Evolutionary conservation across 768 basidiomycete genomes (phyloP).

Genomic region (Tylopilus sp.): DNA sequence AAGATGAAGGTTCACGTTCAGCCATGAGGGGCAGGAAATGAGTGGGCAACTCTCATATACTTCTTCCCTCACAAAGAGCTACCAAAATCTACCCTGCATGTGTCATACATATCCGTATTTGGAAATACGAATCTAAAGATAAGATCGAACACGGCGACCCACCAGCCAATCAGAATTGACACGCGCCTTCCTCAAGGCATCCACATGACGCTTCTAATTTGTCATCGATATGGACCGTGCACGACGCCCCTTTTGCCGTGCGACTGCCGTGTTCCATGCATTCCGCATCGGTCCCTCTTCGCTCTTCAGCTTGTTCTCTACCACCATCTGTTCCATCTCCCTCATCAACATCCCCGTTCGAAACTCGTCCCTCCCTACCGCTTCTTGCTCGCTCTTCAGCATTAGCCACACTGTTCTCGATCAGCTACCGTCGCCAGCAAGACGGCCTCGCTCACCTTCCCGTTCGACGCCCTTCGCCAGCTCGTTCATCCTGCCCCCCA

Average conservation of each 20-base stretch:
- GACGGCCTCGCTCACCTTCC: conserved; percentile 42
- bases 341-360: conserved; percentile 40
- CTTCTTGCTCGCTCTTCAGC: conserved; percentile 26
- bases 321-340: conserved; percentile 65
- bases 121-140: conserved; percentile 14
- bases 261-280: conserved; percentile 48
- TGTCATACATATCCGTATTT: conserved; percentile 16
- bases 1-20: conserved; percentile 2
- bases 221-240: conserved; percentile 24
- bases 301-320: conserved; percentile 58
- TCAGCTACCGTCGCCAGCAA: conserved; percentile 2
- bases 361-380: conserved; percentile 29
- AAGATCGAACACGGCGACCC: conserved; percentile 13
- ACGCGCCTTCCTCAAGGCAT: conserved; percentile 8
- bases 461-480: conserved; percentile 46
- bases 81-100: background rate
- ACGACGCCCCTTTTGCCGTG: conserved; percentile 7
- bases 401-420: conserved; percentile 42
- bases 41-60: background rate
- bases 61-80: conserved; percentile 1
- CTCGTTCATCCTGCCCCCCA: conserved; percentile 43
- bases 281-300: conserved; percentile 53
- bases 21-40: background rate
- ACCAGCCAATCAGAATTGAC: conserved; percentile 3
- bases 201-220: conserved; percentile 10